Evolutionary conservation across 106 monocot species (phyloP), one percentile per base, ranked within the genome.

Genomic region (Apostasia ramifera): DNA sequence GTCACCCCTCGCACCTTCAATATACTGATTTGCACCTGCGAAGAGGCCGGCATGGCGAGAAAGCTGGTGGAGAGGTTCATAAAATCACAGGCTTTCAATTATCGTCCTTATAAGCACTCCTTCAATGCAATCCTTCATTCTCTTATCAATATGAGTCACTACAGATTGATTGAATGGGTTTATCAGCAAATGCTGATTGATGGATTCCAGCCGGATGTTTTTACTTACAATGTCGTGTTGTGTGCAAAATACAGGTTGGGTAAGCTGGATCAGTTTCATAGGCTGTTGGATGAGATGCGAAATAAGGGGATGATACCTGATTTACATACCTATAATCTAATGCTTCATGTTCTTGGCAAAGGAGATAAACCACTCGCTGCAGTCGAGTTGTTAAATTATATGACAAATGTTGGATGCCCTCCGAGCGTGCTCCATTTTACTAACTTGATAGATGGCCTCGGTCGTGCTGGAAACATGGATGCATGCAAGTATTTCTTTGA

Each of bases 401-500:
- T 97, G 95, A 78, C 67, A 1, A 79, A 80, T 69, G 83, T 79
- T 4, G 82, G 79, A 47, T 97, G 84, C 48, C 57, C 67, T 52
- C 97, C 92, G 1, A 84, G 71, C 43, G 89, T 92, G 51, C 76
- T 97, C 7, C 97, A 97, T 82, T 97, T 89, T 42, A 92, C 97
- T 4, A 87, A 80, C 45, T 65, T 97, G 63, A 89, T 97, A 50
- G 92, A 97, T 66, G 97, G 97, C 43, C 77, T 97, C 44, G 81
- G 92, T 67, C 86, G 92, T 8, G 89, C 97, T 6, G 86, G 89
- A 1, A 92, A 97, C 69, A 62, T 87, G 10, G 82, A 82, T 65
- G 97, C 97, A 47, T 97, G 89, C 64, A 77, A 79, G 74, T 87
- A 92, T 66, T 97, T 97, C 71, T 92, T 86, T n/a, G 85, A 90